Conservation (phyloP, 1,284 basidiomycete genomes). For the Farysia itapuensis region DNA sequence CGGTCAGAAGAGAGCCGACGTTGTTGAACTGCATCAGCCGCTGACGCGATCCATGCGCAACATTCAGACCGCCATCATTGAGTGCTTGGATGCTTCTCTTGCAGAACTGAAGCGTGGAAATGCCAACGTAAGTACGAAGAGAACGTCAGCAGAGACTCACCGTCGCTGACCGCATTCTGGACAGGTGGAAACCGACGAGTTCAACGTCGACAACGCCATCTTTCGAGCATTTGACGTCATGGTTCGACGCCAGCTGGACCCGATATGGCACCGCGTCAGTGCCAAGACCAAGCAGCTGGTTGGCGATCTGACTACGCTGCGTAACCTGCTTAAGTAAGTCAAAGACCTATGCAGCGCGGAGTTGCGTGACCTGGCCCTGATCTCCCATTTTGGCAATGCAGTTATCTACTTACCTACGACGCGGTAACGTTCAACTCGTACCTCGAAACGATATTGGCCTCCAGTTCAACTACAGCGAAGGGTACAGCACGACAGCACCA, state of each 20-base stretch:
- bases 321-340: conserved; percentile 77
- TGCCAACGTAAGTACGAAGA: conserved; percentile 67
- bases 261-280: conserved; percentile 95
- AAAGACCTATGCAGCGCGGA: not conserved
- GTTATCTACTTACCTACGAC: conserved; percentile 88
- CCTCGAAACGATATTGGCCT: conserved; percentile 83
- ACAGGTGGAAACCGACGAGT: conserved; percentile 88
- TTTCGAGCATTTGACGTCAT: conserved; percentile 90
- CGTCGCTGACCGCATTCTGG: too few species aligned
- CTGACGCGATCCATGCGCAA: conserved; percentile 83
- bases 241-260: conserved; percentile 83
- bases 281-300: conserved; percentile 89
- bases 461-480: conserved; percentile 65
- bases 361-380: not conserved
- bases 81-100: conserved; percentile 90
- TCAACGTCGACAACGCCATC: conserved; percentile 89
- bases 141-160: not conserved
- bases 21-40: conserved; percentile 85
- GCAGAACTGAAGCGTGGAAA: conserved; percentile 88
- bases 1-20: conserved; percentile 70
- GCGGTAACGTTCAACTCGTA: conserved; percentile 87
- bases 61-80: conserved; percentile 88
- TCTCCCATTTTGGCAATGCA: conserved; percentile 60
- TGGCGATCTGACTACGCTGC: conserved; percentile 79
- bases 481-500: conserved; percentile 65